phyloP scores from a whole-genome alignment of 768 basidiomycete species.

The Amanita fuliginea region DNA sequence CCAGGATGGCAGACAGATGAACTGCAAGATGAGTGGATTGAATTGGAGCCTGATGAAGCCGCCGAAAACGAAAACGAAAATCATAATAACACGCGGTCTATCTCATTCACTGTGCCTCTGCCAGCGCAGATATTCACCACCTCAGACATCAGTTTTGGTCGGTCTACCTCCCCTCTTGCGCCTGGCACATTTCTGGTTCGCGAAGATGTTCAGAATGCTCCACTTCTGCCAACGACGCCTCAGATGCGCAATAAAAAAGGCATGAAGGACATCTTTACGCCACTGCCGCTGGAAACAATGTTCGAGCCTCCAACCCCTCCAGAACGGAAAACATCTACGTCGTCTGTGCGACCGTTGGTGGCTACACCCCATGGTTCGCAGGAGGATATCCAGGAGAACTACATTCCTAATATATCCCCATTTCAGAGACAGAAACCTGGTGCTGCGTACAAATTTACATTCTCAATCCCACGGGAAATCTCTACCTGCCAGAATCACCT shows the following conservation, averaged over 20 bases:
- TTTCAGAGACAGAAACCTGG: slow-evolving; percentile 35
- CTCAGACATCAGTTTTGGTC: slow-evolving; percentile 20
- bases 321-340: slow-evolving; percentile 10
- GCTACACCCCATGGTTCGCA: slow-evolving; percentile 9
- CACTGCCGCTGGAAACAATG: slow-evolving; percentile 80
- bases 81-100: slow-evolving; percentile 40
- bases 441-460: slow-evolving; percentile 62
- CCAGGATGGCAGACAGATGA: slow-evolving; percentile 88
- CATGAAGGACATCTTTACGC: slow-evolving; percentile 81
- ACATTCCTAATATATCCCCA: slow-evolving; percentile 37
- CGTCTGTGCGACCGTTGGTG: slow-evolving; percentile 2
- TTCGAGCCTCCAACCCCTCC: slow-evolving; percentile 91
- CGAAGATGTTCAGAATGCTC: slow-evolving; percentile 47
- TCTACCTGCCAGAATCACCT: slow-evolving; percentile 18
- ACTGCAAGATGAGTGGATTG: slow-evolving; percentile 87
- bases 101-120: slow-evolving; percentile 51
- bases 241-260: slow-evolving; percentile 42
- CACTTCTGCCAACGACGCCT: slow-evolving; percentile 57
- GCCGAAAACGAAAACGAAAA: slow-evolving; percentile 25
- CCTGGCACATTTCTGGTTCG: slow-evolving; percentile 71
- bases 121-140: slow-evolving; percentile 41
- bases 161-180: slow-evolving; percentile 17
- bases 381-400: slow-evolving; percentile 39
- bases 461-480: slow-evolving; percentile 41
- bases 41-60: slow-evolving; percentile 36